phyloP scores from a whole-genome alignment of 169 alveolate species.

The Plasmodium billcollinsi region DNA sequence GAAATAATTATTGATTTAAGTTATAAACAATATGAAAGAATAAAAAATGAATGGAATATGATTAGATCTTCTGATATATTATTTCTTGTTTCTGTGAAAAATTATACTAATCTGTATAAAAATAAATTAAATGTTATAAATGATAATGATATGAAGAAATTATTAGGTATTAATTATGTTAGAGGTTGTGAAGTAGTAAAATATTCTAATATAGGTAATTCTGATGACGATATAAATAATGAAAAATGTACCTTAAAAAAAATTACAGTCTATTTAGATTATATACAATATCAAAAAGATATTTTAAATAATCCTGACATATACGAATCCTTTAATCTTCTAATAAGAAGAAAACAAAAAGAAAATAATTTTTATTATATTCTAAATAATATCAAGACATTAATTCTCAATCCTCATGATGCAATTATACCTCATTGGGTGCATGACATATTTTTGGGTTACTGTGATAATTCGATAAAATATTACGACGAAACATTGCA shows the following conservation, averaged over 20 bases:
- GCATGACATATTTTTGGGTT: constrained; percentile 88
- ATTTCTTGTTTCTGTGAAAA: constrained; percentile 69
- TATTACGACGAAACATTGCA: constrained; percentile 75
- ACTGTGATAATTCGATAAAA: constrained; percentile 83
- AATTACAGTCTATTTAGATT: constrained; percentile 87
- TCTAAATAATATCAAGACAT: constrained; percentile 87
- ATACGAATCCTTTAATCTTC: constrained; percentile 88
- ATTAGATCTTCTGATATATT: constrained; percentile 62
- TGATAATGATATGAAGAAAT: constrained; percentile 62
- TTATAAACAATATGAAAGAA: constrained; percentile 56
- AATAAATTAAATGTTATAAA: constrained; percentile 61
- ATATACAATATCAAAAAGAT: constrained; percentile 87
- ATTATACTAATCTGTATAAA: constrained; percentile 60
- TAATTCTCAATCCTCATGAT: constrained; percentile 86
- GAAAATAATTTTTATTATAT: constrained; percentile 93
- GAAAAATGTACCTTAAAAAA: constrained; percentile 77
- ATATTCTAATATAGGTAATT: constrained; percentile 75
- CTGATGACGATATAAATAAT: constrained; percentile 79
- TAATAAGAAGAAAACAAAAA: constrained; percentile 90
- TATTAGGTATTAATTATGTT: constrained; percentile 71
- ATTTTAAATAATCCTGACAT: constrained; percentile 86
- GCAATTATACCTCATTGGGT: constrained; percentile 87
- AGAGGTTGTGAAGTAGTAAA: constrained; percentile 72
- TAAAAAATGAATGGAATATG: constrained; percentile 71
- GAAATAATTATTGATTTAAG: constrained; percentile 59